phyloP scores from a whole-genome alignment of 257 asterid species.

The Ilex asprella region DNA sequence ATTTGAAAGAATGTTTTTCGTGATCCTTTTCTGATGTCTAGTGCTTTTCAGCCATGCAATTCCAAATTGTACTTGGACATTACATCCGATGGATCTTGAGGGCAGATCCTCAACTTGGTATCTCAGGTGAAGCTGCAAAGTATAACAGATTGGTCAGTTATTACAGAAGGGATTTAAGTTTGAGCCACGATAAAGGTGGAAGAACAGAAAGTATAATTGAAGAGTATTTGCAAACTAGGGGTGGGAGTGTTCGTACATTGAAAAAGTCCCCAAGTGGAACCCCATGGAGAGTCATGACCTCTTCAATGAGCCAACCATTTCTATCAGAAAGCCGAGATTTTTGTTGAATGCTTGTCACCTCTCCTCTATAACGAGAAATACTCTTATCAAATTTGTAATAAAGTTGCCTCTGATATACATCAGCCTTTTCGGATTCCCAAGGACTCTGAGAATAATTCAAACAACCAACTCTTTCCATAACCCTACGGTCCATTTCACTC shows the following conservation, averaged over 20 bases:
- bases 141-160: neutral
- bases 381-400: slow-evolving; percentile 77
- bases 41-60: slow-evolving; percentile 76
- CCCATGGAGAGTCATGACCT: slow-evolving; percentile 94
- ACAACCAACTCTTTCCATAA: slow-evolving; percentile 94
- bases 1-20: slow-evolving; percentile 64
- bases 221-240: neutral
- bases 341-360: slow-evolving; percentile 95
- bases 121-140: slow-evolving; percentile 75
- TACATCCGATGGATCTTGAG: slow-evolving; percentile 69
- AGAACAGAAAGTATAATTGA: neutral
- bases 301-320: slow-evolving; percentile 87
- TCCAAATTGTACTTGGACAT: slow-evolving; percentile 70
- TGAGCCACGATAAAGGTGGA: neutral
- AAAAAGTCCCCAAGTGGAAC: slow-evolving; percentile 93
- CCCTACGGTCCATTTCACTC: slow-evolving; percentile 69
- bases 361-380: slow-evolving; percentile 81
- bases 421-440: slow-evolving; percentile 88
- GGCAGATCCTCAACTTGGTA: slow-evolving; percentile 79
- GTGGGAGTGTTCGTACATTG: slow-evolving; percentile 40
- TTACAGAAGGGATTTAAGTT: neutral
- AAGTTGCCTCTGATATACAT: slow-evolving; percentile 79
- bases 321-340: slow-evolving; percentile 54
- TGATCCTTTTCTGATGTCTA: slow-evolving; percentile 68
- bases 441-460: slow-evolving; percentile 72